Evolutionary conservation across 139 green algal genomes (phyloP).

Genomic region (Chlamydomonas asymmetrica): DNA sequence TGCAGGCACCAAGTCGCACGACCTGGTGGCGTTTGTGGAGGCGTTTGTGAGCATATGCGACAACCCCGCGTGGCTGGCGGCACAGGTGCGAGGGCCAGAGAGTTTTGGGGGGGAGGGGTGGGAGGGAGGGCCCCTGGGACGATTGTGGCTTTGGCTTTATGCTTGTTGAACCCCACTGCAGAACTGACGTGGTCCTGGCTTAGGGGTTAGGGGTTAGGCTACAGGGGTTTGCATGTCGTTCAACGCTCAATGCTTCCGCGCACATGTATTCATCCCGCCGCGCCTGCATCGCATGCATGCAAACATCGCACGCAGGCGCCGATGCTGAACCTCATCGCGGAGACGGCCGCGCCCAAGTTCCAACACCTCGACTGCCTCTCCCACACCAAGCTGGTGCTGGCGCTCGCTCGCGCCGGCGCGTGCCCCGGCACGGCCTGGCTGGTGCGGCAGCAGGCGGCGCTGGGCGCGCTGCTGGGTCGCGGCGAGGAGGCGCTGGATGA

Average conservation of each 20-base stretch:
- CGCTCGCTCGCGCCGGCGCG: slow-evolving; percentile 29
- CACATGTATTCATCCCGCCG: too few species aligned
- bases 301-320: too few species aligned
- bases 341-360: slow-evolving; percentile 34
- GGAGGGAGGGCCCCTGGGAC: too few species aligned
- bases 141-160: too few species aligned
- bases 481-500: slow-evolving; percentile 3
- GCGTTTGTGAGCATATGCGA: slow-evolving; percentile 24
- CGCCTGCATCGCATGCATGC: too few species aligned
- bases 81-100: neutral
- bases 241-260: too few species aligned
- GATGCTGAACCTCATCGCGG: slow-evolving; percentile 12
- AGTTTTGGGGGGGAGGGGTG: too few species aligned
- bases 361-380: slow-evolving; percentile 16
- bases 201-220: too few species aligned
- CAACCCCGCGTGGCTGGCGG: slow-evolving; percentile 23
- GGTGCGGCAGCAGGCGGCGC: slow-evolving; percentile 15
- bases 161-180: too few species aligned
- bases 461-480: slow-evolving; percentile 16
- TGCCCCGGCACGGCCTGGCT: slow-evolving; percentile 28
- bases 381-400: slow-evolving; percentile 36
- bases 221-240: too few species aligned
- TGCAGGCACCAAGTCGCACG: slow-evolving; percentile 10
- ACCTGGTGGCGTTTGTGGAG: slow-evolving; percentile 33
- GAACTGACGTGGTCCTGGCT: too few species aligned